A percentile compares a stretch with the other conserved stretches of the same genome.
Conservation (phyloP, 805 yeast species). For the Candida suzukii region DNA sequence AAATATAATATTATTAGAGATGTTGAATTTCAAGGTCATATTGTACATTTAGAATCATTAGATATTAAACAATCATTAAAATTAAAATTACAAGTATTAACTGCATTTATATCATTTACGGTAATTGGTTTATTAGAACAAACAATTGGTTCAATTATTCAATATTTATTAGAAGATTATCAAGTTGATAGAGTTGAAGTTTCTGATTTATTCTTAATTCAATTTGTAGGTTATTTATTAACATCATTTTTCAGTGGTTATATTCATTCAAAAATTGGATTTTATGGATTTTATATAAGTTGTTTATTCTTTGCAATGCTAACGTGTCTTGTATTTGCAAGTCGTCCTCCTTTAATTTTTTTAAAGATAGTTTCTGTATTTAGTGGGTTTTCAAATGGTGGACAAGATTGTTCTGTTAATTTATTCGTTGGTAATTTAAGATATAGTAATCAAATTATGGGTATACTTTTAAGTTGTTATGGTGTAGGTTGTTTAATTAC, state of each 20-base stretch:
- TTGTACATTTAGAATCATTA: constrained; percentile 28
- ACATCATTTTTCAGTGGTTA: constrained; percentile 35
- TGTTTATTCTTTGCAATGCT: constrained; percentile 8
- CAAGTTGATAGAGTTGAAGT: constrained; percentile 38
- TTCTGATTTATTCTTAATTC: constrained; percentile 43
- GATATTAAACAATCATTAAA: constrained; percentile 30
- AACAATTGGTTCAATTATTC: constrained; percentile 53
- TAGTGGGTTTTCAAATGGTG: constrained; percentile 51
- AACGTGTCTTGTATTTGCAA: constrained; percentile 22
- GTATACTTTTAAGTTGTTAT: constrained; percentile 44
- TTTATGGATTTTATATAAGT: constrained; percentile 36
- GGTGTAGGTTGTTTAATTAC: constrained; percentile 49
- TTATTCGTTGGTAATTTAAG: constrained; percentile 42
- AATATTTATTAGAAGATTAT: constrained; percentile 41
- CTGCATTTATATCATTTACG: constrained; percentile 32
- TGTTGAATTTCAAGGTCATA: constrained; percentile 12
- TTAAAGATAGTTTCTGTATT: constrained; percentile 32
- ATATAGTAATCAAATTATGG: constrained; percentile 43
- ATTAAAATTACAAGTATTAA: constrained; percentile 35
- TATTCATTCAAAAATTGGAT: constrained; percentile 37
- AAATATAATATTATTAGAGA: background rate
- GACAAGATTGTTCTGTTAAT: constrained; percentile 48
- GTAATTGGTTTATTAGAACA: constrained; percentile 55
- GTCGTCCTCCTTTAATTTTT: constrained; percentile 34
- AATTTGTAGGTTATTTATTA: constrained; percentile 46